These are phyloP conservation scores for Tolypocladium amazonense DNA, from an alignment of 2,329 filamentous ascomycete species.

Conservation along the genomic window DNA sequence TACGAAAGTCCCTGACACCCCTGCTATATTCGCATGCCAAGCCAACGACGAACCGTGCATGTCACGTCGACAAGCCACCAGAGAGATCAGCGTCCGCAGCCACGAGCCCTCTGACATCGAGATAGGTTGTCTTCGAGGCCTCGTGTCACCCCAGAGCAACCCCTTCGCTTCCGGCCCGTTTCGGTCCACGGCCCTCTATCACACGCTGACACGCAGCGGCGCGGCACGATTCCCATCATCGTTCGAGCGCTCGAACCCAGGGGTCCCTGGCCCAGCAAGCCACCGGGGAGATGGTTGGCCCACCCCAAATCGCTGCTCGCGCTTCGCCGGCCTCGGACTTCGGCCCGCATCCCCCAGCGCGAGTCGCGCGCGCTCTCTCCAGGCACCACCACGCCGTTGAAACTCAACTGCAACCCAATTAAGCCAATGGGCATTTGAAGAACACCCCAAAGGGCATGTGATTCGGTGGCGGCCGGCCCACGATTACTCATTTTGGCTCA, in stretches of 20 bases:
- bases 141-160: neutral
- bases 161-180: neutral
- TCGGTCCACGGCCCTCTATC: neutral
- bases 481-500: neutral
- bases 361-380: neutral
- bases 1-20: neutral
- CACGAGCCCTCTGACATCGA: neutral
- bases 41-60: neutral
- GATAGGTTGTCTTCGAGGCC: neutral
- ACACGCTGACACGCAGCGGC: neutral
- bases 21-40: neutral
- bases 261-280: neutral
- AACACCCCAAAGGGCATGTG: neutral
- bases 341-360: neutral
- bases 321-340: neutral
- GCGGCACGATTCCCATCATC: neutral
- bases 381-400: neutral
- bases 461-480: neutral
- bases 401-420: neutral
- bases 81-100: neutral
- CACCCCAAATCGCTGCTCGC: neutral
- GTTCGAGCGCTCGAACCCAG: neutral
- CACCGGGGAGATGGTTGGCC: neutral
- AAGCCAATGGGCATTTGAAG: neutral
- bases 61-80: neutral